Conservation (phyloP, 768 basidiomycete genomes). For the Phanerochaete carnosa region DNA sequence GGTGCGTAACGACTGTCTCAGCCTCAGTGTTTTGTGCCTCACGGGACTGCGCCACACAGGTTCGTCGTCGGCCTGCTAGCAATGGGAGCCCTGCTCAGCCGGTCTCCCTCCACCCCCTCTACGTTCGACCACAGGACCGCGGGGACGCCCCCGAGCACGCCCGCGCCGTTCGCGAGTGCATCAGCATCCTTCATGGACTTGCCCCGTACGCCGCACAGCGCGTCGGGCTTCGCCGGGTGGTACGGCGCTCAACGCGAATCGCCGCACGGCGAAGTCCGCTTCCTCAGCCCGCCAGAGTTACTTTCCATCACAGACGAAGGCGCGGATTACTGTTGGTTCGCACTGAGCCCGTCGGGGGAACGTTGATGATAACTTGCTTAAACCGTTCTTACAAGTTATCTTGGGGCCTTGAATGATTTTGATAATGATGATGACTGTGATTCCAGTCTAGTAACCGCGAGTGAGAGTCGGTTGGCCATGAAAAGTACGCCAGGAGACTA, state of each 20-base stretch:
- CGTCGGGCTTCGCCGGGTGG: conserved; percentile 1
- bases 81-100: conserved; percentile 1
- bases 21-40: background rate
- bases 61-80: conserved; percentile 4
- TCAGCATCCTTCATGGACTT: background rate
- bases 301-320: background rate
- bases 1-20: background rate
- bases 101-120: background rate
- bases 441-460: background rate
- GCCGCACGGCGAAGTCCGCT: background rate
- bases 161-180: background rate
- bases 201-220: conserved; percentile 1
- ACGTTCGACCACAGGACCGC: background rate
- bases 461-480: background rate
- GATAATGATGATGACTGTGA: background rate
- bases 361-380: background rate
- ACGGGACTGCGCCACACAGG: background rate
- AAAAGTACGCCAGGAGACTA: background rate
- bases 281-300: background rate
- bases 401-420: background rate
- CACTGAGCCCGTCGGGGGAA: background rate
- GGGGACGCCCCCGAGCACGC: background rate
- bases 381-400: background rate
- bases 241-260: background rate
- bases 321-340: background rate